These are phyloP conservation scores for Trypanosoma theileri DNA, from an alignment of 208 protist genomes.

Conservation along the genomic window DNA sequence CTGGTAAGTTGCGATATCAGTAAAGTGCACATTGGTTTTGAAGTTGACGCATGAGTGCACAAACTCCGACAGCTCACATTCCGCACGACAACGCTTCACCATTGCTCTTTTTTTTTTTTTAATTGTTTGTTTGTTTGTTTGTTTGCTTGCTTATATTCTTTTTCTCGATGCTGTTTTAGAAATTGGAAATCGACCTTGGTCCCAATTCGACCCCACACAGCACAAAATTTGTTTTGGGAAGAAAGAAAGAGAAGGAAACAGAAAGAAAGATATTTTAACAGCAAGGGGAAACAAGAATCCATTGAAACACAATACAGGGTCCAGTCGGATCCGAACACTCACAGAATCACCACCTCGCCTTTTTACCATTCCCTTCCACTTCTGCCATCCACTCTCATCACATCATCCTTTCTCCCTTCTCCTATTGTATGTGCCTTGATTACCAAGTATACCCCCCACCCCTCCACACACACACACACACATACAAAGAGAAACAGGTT, in stretches of 20 bases:
- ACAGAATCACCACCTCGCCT: too few species aligned
- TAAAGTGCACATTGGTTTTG: constrained; percentile 59
- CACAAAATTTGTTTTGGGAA: neutral
- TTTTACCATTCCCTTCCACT: too few species aligned
- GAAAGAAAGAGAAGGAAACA: constrained; percentile 5
- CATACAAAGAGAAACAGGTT: too few species aligned
- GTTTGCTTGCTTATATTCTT: neutral
- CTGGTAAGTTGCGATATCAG: constrained; percentile 36
- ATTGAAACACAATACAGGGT: too few species aligned
- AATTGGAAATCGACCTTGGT: neutral
- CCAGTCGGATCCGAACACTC: too few species aligned
- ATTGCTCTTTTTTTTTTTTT: constrained; percentile 25
- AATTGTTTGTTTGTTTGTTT: too few species aligned
- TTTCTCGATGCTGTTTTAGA: neutral
- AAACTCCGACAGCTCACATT: constrained; percentile 40
- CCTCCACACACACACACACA: too few species aligned
- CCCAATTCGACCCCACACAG: neutral
- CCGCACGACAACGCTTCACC: constrained; percentile 34
- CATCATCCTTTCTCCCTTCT: too few species aligned
- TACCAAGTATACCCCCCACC: too few species aligned
- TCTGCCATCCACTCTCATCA: too few species aligned
- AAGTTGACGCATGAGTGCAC: constrained; percentile 49
- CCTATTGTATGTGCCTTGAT: too few species aligned
- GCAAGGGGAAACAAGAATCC: too few species aligned
- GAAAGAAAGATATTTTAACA: constrained; percentile 3